Base-by-base conservation (phyloP, 768 basidiomycete genomes). In the Leccinum subgranulosum region DNA sequence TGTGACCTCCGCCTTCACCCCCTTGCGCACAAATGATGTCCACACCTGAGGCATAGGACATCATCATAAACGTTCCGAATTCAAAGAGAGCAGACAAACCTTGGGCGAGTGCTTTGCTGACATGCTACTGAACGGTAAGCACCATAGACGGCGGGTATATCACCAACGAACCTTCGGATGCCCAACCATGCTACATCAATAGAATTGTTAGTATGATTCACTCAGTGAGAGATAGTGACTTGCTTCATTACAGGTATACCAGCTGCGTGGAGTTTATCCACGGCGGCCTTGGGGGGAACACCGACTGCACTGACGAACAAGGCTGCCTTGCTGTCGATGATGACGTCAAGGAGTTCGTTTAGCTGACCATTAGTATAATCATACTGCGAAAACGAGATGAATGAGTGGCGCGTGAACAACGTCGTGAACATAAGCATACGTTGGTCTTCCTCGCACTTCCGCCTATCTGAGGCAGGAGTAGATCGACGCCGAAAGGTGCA, bases 11-110 rank as follows among this genome's bases (percentile, higher is more conserved):
- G 19, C 91, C 92, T 72, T 93, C 92, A 17, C 90, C 90, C 33
- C 88, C 89, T 70, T 91, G 91, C 1, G 90, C 92, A 67, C 92
- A 92, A 49, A 95, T 92, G 59, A 94, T 84, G 64, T 95, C 92
- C 15, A 93, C 90, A n/a, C 92, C 90, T 80, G 63, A 6, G 21
- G 56, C 17, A 48, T 1, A 11, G 29, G 25, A 10, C 6, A 17
- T 47, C 29, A 49, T 19, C 33, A 47, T 6, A 52, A 46, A 45
- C 29, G 46, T 39, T 47, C 41, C 27, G 25, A 17, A 31, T n/a
- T 41, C 39, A 11, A n/a, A 41, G 7, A 6, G 53, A 45, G 34
- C 9, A 25, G 11, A 50, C 60, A 54, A 46, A 81, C 86, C 88
- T 71, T 85, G 86, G 9, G 84, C 88, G 8, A 94, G 79, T 6